Evolutionary conservation across 2,329 filamentous ascomycete genomes (phyloP), one percentile per base, ranked within the genome.

Genomic region (Tolypocladium sp.): DNA sequence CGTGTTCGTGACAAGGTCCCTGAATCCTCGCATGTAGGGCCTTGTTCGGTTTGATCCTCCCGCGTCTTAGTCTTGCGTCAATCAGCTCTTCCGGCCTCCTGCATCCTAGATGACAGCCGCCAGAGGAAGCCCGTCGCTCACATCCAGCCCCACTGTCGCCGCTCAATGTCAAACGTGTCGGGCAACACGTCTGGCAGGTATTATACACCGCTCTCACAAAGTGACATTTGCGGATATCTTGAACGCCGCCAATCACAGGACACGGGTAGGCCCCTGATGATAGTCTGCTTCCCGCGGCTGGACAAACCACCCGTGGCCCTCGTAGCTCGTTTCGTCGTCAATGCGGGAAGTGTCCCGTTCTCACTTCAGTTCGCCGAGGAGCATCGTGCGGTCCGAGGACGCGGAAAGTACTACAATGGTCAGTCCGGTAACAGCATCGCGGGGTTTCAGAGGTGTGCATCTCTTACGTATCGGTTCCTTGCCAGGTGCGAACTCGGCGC

Each of bases 401-500:
- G 87, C 91, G 58, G 92, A 94, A 51, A 96, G 82, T 72, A 96
- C 91, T 96, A 65, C 80, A 2, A 52, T 42, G 41, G 69, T 81
- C 67, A 81, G 75, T 57, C 15, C 7, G 15, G 27, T 1, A 66
- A 66, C 12, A 35, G 20, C 4, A 3, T 35, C n/a, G 30, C 25
- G 49, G 15, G 55, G 9, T 2, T 53, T 22, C 7, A 20, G 22
- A n/a, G 27, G 9, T n/a, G 10, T 15, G 6, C 46, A 40, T 55
- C 58, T 86, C 91, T 86, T 82, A 96, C 92, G 83, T 62, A 97
- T 89, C 25, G 92, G 91, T 67, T 97, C 92, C 61, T 88, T 85
- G 44, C 84, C 83, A 5, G 93, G 92, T 55, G 91, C 88, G 70
- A 99, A 95, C 66, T 95, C 89, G 58, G 93, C 93, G 71, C 93